A percentile compares a stretch with the other conserved stretches of the same genome.
These are phyloP conservation scores for Pythium oligandrum DNA, from an alignment of 352 stramenopile genomes.

Conservation along the genomic window DNA sequence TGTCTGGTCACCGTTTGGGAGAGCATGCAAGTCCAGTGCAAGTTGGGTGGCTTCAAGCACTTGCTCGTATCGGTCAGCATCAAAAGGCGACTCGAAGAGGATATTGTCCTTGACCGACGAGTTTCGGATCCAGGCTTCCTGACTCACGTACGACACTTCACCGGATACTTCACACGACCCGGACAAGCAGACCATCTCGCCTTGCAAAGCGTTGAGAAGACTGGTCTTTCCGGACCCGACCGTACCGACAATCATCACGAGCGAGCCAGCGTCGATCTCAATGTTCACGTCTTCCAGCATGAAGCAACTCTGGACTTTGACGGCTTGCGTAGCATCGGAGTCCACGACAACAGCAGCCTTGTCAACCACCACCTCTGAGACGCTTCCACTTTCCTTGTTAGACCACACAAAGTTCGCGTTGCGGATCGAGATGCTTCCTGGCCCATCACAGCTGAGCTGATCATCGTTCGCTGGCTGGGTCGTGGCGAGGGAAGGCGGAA, in stretches of 20 bases:
- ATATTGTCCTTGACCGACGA: conserved; percentile 31
- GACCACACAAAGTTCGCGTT: conserved; percentile 24
- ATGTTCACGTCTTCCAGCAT: conserved; percentile 37
- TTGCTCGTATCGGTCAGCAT: conserved; percentile 17
- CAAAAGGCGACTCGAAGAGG: conserved; percentile 26
- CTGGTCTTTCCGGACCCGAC: conserved; percentile 44
- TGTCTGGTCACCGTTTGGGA: conserved; percentile 70
- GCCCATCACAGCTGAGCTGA: neutral
- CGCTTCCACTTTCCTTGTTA: neutral
- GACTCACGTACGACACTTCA: conserved; percentile 27
- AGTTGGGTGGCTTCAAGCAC: conserved; percentile 64
- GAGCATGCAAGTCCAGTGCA: conserved; percentile 52
- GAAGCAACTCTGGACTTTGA: conserved; percentile 20
- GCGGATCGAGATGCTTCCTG: conserved; percentile 14
- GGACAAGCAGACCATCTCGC: conserved; percentile 28
- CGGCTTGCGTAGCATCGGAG: neutral
- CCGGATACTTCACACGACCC: conserved; percentile 19
- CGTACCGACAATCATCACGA: conserved; percentile 45
- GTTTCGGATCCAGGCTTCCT: conserved; percentile 40
- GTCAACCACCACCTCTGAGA: conserved; percentile 25
- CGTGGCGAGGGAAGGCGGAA: neutral
- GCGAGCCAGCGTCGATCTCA: conserved; percentile 43
- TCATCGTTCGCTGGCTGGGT: neutral
- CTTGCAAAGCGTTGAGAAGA: conserved; percentile 31
- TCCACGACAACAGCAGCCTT: conserved; percentile 2